Percentiles rank a stretch among this genome's conserved stretches.
Conservation (phyloP, 2,329 filamentous ascomycete species). For the Clathrospora elynae region DNA sequence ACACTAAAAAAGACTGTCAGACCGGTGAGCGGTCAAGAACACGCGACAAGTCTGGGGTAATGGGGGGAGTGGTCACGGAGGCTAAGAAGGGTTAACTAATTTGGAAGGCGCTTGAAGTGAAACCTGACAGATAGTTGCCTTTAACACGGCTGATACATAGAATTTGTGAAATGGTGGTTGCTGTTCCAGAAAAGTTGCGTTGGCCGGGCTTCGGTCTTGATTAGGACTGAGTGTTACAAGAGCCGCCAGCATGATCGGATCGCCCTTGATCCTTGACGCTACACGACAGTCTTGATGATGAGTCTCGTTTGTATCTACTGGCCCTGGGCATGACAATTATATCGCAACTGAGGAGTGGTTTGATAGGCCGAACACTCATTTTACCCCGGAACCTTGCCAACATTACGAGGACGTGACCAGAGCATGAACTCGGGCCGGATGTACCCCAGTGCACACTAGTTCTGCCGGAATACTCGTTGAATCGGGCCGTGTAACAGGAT, state of each 20-base stretch:
- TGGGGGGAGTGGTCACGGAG: conserved; percentile 9
- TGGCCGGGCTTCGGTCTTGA: too few relatives aligned
- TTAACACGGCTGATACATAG: background rate
- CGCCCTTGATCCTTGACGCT: too few relatives aligned
- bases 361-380: conserved; percentile 13
- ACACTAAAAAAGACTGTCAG: background rate
- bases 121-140: conserved; percentile 3
- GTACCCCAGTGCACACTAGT: background rate
- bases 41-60: conserved; percentile 9
- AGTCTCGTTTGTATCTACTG: too few relatives aligned
- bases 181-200: background rate
- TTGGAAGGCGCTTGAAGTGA: conserved; percentile 1
- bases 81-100: background rate
- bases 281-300: too few relatives aligned
- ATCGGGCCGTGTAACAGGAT: conserved; percentile 22
- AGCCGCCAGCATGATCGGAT: too few relatives aligned
- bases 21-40: conserved; percentile 2
- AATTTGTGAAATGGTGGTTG: background rate
- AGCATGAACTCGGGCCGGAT: conserved; percentile 13
- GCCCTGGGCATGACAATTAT: too few relatives aligned
- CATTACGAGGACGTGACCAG: conserved; percentile 1
- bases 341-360: background rate
- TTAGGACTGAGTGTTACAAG: too few relatives aligned
- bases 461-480: conserved; percentile 7
- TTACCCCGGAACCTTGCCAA: conserved; percentile 16